Evolutionary conservation across 73 alveolate species (phyloP).

Genomic region (Paramecium bursaria): DNA sequence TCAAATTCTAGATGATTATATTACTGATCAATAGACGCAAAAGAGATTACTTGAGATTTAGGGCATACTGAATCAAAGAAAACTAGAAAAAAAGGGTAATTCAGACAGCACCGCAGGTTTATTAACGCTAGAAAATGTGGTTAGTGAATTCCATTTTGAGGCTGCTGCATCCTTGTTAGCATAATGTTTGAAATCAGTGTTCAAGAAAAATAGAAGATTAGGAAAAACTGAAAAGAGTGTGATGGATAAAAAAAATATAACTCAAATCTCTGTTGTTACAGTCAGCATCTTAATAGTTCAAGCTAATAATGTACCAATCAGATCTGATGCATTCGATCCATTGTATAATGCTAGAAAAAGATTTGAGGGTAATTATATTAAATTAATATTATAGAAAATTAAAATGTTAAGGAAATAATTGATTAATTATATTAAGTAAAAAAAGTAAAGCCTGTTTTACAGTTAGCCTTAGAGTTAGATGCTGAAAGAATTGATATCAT

Average conservation of each 20-base stretch:
- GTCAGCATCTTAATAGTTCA: conserved; percentile 24
- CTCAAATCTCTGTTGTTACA: conserved; percentile 51
- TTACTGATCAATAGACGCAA: conserved; percentile 42
- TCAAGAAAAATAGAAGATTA: conserved; percentile 73
- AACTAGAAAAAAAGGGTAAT: conserved; percentile 20
- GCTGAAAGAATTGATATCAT: not conserved
- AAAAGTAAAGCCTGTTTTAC: conserved; percentile 4
- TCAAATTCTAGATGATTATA: conserved; percentile 31
- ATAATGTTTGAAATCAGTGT: conserved; percentile 66
- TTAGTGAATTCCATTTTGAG: conserved; percentile 69
- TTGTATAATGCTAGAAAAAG: conserved; percentile 39
- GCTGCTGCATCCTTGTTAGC: conserved; percentile 67
- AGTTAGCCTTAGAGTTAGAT: conserved; percentile 33
- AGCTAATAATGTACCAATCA: conserved; percentile 69
- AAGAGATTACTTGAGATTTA: conserved; percentile 42
- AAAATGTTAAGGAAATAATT: conserved; percentile 8
- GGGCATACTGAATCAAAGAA: conserved; percentile 1
- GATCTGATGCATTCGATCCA: conserved; percentile 21
- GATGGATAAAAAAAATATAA: conserved; percentile 60
- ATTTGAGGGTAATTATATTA: not conserved
- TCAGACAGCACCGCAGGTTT: conserved; percentile 51
- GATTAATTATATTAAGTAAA: not conserved
- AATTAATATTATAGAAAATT: not conserved
- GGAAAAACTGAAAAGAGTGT: conserved; percentile 63
- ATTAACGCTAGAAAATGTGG: conserved; percentile 67